These are phyloP conservation scores for Citrus trifoliata DNA, from an alignment of 345 rosid genomes.

Conservation along the genomic window DNA sequence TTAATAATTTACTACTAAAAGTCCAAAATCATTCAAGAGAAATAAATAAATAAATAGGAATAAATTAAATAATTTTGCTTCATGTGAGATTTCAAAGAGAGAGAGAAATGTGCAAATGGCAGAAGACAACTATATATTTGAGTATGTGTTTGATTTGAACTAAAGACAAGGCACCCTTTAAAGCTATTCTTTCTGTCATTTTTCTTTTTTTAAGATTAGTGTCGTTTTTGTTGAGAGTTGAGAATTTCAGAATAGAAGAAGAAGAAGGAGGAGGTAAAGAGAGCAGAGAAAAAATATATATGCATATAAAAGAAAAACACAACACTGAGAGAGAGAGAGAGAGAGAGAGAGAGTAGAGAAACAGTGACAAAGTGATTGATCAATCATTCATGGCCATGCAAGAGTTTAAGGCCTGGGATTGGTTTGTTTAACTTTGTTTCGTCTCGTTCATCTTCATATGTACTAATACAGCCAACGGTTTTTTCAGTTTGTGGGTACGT, in stretches of 20 bases:
- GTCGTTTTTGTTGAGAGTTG: conserved; percentile 27
- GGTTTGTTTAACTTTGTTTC: conserved; percentile 26
- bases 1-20: too few species aligned
- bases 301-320: not conserved
- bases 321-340: not conserved
- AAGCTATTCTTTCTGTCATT: conserved; percentile 51
- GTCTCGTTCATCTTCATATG: not conserved
- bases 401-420: conserved; percentile 23
- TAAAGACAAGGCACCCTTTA: conserved; percentile 47
- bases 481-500: conserved; percentile 30
- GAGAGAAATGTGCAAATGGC: not conserved
- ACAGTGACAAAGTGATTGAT: conserved; percentile 1
- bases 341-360: conserved; percentile 2
- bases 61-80: not conserved
- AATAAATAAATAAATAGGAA: not conserved
- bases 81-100: not conserved
- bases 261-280: conserved; percentile 16
- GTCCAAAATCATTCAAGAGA: not conserved
- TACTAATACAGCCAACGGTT: not conserved
- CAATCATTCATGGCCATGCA: conserved; percentile 23
- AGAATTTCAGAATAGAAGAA: conserved; percentile 17
- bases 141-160: conserved; percentile 26
- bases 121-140: conserved; percentile 6
- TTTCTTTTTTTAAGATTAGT: conserved; percentile 14
- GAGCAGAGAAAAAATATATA: not conserved